These are phyloP conservation scores for Bertia moriformis DNA, from an alignment of 2,329 filamentous ascomycete species.

Conservation along the genomic window DNA sequence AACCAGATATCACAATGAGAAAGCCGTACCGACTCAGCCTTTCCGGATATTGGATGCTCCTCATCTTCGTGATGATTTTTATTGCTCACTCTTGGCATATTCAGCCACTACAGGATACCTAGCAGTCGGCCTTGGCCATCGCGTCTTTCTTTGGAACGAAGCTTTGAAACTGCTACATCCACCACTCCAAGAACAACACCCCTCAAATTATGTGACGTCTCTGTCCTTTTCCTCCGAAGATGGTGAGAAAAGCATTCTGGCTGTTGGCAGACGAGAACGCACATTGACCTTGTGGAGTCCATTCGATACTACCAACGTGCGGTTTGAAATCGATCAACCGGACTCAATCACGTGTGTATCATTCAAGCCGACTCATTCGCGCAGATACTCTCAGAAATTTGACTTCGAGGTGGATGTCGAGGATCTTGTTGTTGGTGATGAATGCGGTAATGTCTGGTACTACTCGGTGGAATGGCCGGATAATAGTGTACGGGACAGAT, in stretches of 20 bases:
- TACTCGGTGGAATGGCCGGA: constrained; percentile 50
- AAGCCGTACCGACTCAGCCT: neutral
- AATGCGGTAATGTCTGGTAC: constrained; percentile 46
- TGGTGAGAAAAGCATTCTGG: constrained; percentile 45
- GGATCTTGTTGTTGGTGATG: constrained; percentile 49
- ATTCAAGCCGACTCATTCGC: constrained; percentile 29
- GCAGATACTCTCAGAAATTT: constrained; percentile 3
- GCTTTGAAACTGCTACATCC: constrained; percentile 28
- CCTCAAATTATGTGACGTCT: constrained; percentile 30
- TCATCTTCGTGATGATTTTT: constrained; percentile 50
- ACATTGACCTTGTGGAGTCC: constrained; percentile 47
- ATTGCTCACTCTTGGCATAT: constrained; percentile 52
- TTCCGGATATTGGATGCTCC: constrained; percentile 31
- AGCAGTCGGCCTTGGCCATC: constrained; percentile 46
- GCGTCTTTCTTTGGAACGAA: constrained; percentile 55
- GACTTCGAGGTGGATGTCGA: constrained; percentile 22
- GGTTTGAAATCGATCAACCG: constrained; percentile 43
- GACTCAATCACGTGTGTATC: constrained; percentile 42
- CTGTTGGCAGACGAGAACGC: constrained; percentile 45
- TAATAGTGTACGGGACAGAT: neutral
- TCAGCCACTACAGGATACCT: constrained; percentile 41
- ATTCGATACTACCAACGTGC: constrained; percentile 30
- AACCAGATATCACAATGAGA: neutral
- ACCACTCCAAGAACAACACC: constrained; percentile 9
- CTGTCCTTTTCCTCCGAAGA: constrained; percentile 46